A percentile compares a stretch with the other conserved stretches of the same genome.
These are phyloP conservation scores for Pseudohyphozyma bogoriensis DNA, from an alignment of 768 basidiomycete species.

Conservation along the genomic window DNA sequence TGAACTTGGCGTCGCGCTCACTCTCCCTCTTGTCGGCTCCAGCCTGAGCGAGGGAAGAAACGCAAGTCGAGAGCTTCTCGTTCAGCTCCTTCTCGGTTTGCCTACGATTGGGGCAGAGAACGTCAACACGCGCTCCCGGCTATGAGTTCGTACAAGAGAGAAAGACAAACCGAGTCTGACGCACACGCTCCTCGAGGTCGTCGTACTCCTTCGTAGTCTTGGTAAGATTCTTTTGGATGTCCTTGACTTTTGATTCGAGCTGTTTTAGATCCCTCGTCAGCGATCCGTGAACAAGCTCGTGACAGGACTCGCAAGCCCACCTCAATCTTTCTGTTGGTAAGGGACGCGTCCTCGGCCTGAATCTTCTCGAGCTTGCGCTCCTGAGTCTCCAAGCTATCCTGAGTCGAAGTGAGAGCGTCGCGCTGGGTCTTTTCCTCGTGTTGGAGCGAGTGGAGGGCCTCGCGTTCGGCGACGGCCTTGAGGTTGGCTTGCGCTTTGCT, in stretches of 20 bases:
- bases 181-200: slow-evolving; percentile 41
- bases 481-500: slow-evolving; percentile 73
- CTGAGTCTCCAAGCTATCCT: slow-evolving; percentile 59
- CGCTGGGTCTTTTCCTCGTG: slow-evolving; percentile 70
- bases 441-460: slow-evolving; percentile 64
- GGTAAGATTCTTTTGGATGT: slow-evolving; percentile 53
- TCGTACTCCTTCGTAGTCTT: slow-evolving; percentile 66
- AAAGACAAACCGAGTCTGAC: slow-evolving; percentile 15
- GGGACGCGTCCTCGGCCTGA: slow-evolving; percentile 31
- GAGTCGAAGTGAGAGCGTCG: slow-evolving; percentile 55
- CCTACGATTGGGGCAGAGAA: slow-evolving; percentile 40
- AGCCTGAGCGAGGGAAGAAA: slow-evolving; percentile 76
- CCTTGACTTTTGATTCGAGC: slow-evolving; percentile 50
- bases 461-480: slow-evolving; percentile 75
- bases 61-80: slow-evolving; percentile 74
- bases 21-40: slow-evolving; percentile 79
- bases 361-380: slow-evolving; percentile 50
- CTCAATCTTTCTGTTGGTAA: slow-evolving; percentile 48
- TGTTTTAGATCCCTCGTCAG: too few relatives aligned
- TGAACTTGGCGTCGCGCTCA: slow-evolving; percentile 69
- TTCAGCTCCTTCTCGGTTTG: slow-evolving; percentile 84
- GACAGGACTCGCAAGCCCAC: too few relatives aligned
- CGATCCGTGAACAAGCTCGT: too few relatives aligned
- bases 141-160: accelerated
- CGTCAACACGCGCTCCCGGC: not conserved